These are phyloP conservation scores for Rhytidiadelphus loreus DNA, from an alignment of 225 moss, liverwort and hornwort genomes.

Conservation along the genomic window DNA sequence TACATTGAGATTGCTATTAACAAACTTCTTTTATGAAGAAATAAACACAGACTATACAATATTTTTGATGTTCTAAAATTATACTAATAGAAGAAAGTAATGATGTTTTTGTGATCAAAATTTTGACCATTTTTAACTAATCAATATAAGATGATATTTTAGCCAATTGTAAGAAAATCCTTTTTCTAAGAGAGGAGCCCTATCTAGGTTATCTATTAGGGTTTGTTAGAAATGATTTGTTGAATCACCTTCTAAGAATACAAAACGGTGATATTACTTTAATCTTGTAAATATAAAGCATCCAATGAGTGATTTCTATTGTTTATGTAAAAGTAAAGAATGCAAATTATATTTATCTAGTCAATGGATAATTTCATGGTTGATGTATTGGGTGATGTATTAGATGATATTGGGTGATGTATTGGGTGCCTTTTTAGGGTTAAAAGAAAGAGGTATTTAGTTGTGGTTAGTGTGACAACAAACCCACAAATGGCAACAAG, in stretches of 20 bases:
- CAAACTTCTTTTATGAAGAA: not conserved
- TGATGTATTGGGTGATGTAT: not conserved
- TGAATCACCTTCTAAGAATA: not conserved
- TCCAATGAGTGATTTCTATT: not conserved
- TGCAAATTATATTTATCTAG: not conserved
- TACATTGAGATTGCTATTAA: not conserved
- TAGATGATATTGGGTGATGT: too few relatives aligned
- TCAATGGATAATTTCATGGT: not conserved
- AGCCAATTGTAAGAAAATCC: not conserved
- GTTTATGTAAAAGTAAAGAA: not conserved
- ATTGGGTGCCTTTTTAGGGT: not conserved
- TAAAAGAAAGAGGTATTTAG: not conserved
- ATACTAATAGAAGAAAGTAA: not conserved
- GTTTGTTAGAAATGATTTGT: too few relatives aligned
- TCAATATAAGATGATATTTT: not conserved
- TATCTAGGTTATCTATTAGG: not conserved
- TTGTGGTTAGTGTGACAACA: not conserved
- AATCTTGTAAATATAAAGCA: not conserved
- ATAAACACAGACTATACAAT: not conserved
- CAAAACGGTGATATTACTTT: not conserved
- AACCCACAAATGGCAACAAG: not conserved
- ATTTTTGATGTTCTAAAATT: not conserved
- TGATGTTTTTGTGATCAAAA: rapidly evolving
- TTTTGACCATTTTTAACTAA: not conserved
- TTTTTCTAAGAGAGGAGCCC: not conserved